A percentile compares a stretch with the other conserved stretches of the same genome.
phyloP scores from a whole-genome alignment of 2,329 filamentous ascomycete genomes.

The Cadophora sp. region DNA sequence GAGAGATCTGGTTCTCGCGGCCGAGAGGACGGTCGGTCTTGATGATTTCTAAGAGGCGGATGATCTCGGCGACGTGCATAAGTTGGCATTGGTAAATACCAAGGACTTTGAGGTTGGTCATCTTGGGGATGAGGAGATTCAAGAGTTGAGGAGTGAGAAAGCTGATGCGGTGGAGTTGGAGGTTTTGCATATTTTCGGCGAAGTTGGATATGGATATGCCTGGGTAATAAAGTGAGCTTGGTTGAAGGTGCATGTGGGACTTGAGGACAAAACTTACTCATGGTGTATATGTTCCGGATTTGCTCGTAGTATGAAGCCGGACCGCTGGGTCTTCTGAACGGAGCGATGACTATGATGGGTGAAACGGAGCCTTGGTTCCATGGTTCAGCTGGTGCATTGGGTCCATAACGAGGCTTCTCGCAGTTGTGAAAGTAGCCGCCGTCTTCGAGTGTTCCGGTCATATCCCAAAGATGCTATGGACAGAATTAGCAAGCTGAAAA shows the following conservation, averaged over 20 bases:
- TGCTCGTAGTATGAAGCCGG: slow-evolving; percentile 26
- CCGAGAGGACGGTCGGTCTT: slow-evolving; percentile 30
- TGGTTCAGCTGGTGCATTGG: slow-evolving; percentile 1
- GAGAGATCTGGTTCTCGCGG: slow-evolving; percentile 33
- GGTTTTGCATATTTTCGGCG: slow-evolving; percentile 30
- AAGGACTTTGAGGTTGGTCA: slow-evolving; percentile 36
- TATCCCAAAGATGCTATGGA: slow-evolving; percentile 30
- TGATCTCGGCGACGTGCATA: slow-evolving; percentile 37
- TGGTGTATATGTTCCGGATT: slow-evolving; percentile 26
- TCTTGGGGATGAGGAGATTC: slow-evolving; percentile 36
- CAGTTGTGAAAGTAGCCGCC: slow-evolving; percentile 29
- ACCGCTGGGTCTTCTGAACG: slow-evolving; percentile 22
- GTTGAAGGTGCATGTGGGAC: neutral
- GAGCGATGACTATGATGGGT: slow-evolving; percentile 26
- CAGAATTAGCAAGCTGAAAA: neutral
- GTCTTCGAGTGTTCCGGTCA: slow-evolving; percentile 16
- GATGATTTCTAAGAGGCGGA: slow-evolving; percentile 38
- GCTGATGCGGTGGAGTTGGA: slow-evolving; percentile 40
- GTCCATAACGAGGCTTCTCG: slow-evolving; percentile 22
- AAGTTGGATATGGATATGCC: slow-evolving; percentile 34
- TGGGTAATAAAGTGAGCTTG: slow-evolving; percentile 18
- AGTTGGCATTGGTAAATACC: slow-evolving; percentile 42
- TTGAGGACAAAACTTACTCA: slow-evolving; percentile 31
- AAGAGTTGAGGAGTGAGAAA: slow-evolving; percentile 37
- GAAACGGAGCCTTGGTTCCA: slow-evolving; percentile 23